Percentiles rank a stretch among this genome's conserved stretches.
Conservation (phyloP, 371 early-diverging fungal genomes). For the Mucor sp. region DNA sequence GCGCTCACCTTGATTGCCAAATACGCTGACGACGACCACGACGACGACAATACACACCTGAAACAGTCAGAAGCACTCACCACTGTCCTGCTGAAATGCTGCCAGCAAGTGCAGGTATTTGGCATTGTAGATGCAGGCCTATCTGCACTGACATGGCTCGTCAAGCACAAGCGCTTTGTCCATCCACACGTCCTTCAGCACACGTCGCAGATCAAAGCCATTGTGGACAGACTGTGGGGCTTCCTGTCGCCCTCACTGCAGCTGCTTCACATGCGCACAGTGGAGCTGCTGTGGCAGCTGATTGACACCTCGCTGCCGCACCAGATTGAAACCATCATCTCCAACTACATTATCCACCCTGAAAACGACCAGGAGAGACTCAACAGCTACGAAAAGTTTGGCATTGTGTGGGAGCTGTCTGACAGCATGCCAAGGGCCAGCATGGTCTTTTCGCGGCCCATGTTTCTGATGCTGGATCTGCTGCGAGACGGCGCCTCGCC, state of each 20-base stretch:
- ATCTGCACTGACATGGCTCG: slow-evolving; percentile 40
- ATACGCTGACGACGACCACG: slow-evolving; percentile 21
- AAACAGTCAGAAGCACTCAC: slow-evolving; percentile 20
- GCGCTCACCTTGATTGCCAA: slow-evolving; percentile 24
- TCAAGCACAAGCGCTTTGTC: slow-evolving; percentile 24
- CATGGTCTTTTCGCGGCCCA: slow-evolving; percentile 63
- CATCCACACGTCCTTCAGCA: slow-evolving; percentile 16
- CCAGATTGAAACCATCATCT: slow-evolving; percentile 64
- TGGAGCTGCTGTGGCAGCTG: slow-evolving; percentile 69
- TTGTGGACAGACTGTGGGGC: slow-evolving; percentile 52
- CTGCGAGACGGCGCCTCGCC: slow-evolving; percentile 59
- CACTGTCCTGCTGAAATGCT: slow-evolving; percentile 47
- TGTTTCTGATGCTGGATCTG: slow-evolving; percentile 75
- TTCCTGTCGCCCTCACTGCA: slow-evolving; percentile 44
- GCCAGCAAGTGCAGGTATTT: slow-evolving; percentile 49
- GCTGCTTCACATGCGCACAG: slow-evolving; percentile 62
- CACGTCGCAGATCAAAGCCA: slow-evolving; percentile 14
- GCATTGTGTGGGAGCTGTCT: slow-evolving; percentile 73
- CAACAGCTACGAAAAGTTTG: slow-evolving; percentile 63
- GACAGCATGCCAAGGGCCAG: slow-evolving; percentile 47
- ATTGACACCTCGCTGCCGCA: slow-evolving; percentile 53
- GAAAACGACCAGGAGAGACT: slow-evolving; percentile 37
- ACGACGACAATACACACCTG: slow-evolving; percentile 20
- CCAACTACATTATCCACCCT: slow-evolving; percentile 51
- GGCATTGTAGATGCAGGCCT: slow-evolving; percentile 51